Percentiles rank a stretch among this genome's conserved stretches.
These are phyloP conservation scores for Xylaria sp. DNA, from an alignment of 2,329 filamentous ascomycete species.

Conservation along the genomic window DNA sequence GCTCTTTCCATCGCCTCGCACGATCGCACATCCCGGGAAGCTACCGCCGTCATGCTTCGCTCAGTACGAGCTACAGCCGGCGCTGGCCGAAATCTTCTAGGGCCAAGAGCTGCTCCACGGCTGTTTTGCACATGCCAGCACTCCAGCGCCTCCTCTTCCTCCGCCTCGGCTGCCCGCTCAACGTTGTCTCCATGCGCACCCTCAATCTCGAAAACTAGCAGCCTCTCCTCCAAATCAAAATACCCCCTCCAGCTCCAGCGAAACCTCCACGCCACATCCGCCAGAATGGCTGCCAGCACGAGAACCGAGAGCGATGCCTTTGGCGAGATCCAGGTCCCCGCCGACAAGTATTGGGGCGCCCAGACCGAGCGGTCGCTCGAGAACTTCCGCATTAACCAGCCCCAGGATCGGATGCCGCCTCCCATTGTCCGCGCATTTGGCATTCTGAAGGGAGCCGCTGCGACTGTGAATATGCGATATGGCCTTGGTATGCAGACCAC, in stretches of 20 bases:
- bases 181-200: slow-evolving; percentile 38
- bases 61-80: slow-evolving; percentile 51
- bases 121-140: slow-evolving; percentile 51
- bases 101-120: slow-evolving; percentile 50
- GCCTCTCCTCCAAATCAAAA: slow-evolving; percentile 34
- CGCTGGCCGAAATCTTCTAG: slow-evolving; percentile 47
- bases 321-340: slow-evolving; percentile 91
- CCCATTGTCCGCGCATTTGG: slow-evolving; percentile 93
- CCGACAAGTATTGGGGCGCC: slow-evolving; percentile 98
- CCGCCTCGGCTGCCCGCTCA: slow-evolving; percentile 33
- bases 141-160: slow-evolving; percentile 38
- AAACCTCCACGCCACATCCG: slow-evolving; percentile 58
- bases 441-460: slow-evolving; percentile 95
- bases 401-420: slow-evolving; percentile 96
- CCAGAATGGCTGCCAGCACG: slow-evolving; percentile 64
- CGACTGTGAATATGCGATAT: slow-evolving; percentile 93
- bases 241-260: slow-evolving; percentile 47
- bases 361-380: slow-evolving; percentile 95
- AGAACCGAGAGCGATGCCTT: slow-evolving; percentile 97
- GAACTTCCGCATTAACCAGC: slow-evolving; percentile 99
- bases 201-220: slow-evolving; percentile 39
- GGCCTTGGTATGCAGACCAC: slow-evolving; percentile 74
- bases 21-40: slow-evolving; percentile 3
- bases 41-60: slow-evolving; percentile 48
- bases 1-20: slow-evolving; percentile 2